Evolutionary conservation across 495 filamentous ascomycete species (phyloP), one percentile per base, ranked within the genome.

Genomic region (Copromyces sp.): DNA sequence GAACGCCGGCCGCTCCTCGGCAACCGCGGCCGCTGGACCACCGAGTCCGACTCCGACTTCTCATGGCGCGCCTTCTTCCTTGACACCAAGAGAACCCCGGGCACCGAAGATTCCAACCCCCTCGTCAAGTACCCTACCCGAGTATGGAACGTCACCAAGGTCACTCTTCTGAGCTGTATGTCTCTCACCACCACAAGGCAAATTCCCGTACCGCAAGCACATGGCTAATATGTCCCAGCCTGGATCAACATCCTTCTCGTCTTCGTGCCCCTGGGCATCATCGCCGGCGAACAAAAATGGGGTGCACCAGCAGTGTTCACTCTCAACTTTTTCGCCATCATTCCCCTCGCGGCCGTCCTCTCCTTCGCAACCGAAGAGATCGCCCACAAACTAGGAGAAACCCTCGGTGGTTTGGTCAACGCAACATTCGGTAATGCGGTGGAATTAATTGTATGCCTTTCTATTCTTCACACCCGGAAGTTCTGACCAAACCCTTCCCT

Each of bases 341-440:
- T 99, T 70, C 95, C 95, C 9, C 86, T 99, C 45, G 95, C 95
- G 32, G 92, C 95, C 7, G 85, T 99, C 74, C 84, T 99, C 74
- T 97, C 94, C 73, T 97, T 97, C 81, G 95, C 95, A 59, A 99
- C 95, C 1, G 95, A 98, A 83, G 93, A 99, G 81, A 86, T 99
- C 73, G 90, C 93, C 7, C 86, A 87, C 12, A 90, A 91, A 69
- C 86, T 98, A 72, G 95, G 95, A 20, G 91, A 98, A 81, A 95
- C 95, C 0, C 79, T 98, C 41, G 95, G 95, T 47, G 95, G 95
- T 1, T 82, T 99, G 75, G 87, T 98, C 79, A 99, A 99, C 85
- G 95, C 95, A 37, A 96, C 93, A 8, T 97, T 97, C 83, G 95
- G 95, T 47, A 99, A 99, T 86, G 95, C 95, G 0, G 95, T 98